phyloP scores from a whole-genome alignment of 2,329 filamentous ascomycete species.

The Pochonia chlamydosporia region DNA sequence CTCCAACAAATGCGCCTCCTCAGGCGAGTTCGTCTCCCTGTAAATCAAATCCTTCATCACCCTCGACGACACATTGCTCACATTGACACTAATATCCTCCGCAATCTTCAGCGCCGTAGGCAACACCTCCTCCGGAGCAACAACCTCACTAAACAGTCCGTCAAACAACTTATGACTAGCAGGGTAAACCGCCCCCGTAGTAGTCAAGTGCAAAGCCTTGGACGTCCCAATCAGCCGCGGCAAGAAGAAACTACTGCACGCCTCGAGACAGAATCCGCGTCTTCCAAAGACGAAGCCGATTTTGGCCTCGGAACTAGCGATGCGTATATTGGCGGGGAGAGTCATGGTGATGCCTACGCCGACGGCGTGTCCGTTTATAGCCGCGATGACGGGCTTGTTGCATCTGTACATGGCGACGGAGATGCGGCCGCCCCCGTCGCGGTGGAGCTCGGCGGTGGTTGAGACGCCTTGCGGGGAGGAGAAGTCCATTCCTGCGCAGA shows the following conservation, averaged over 20 bases:
- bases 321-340: constrained; percentile 45
- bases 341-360: constrained; percentile 59
- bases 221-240: constrained; percentile 62
- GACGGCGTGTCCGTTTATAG: constrained; percentile 54
- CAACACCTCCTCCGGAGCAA: constrained; percentile 56
- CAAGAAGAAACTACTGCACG: constrained; percentile 65
- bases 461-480: constrained; percentile 24
- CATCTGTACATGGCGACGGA: constrained; percentile 51
- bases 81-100: constrained; percentile 59
- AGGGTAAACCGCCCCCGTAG: constrained; percentile 58
- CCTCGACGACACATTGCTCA: constrained; percentile 56
- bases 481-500: constrained; percentile 56
- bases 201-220: constrained; percentile 58
- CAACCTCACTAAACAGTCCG: constrained; percentile 60
- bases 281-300: constrained; percentile 71
- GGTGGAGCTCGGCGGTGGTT: constrained; percentile 26
- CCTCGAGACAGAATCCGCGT: constrained; percentile 67
- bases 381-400: constrained; percentile 52
- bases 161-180: constrained; percentile 44
- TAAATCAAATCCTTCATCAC: constrained; percentile 71
- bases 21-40: constrained; percentile 50
- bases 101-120: constrained; percentile 61
- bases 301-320: constrained; percentile 53
- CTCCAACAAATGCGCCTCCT: constrained; percentile 67
- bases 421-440: constrained; percentile 48